A percentile compares a stretch with the other conserved stretches of the same genome.
Conservation (phyloP, 2,329 filamentous ascomycete species). For the Alternaria triticina region DNA sequence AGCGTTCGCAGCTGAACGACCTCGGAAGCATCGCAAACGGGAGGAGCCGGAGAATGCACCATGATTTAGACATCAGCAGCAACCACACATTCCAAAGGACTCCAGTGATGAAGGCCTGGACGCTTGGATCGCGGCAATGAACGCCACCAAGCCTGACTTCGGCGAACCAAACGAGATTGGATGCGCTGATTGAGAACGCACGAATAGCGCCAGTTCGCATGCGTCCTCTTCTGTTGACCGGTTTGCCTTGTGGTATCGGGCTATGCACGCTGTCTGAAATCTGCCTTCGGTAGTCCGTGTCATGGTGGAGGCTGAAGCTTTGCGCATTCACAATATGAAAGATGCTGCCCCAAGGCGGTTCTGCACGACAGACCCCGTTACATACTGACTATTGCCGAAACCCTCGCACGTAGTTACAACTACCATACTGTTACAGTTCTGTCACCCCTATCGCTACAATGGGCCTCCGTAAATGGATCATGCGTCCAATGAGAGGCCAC, state of each 20-base stretch:
- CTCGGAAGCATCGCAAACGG: neutral
- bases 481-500: constrained; percentile 37
- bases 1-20: neutral
- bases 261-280: constrained; percentile 6
- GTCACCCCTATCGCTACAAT: constrained; percentile 6
- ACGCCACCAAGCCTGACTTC: constrained; percentile 15
- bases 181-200: neutral
- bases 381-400: neutral
- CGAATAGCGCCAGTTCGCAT: constrained; percentile 1
- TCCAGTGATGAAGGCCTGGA: constrained; percentile 3
- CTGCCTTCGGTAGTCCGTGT: neutral
- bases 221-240: constrained; percentile 19
- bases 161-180: neutral
- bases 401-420: neutral
- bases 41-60: neutral
- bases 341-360: constrained; percentile 8
- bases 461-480: constrained; percentile 42
- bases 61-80: neutral
- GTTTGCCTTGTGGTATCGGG: constrained; percentile 10
- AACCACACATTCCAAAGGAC: neutral
- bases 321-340: constrained; percentile 16
- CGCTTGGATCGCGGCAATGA: neutral
- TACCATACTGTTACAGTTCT: neutral
- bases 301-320: constrained; percentile 28
- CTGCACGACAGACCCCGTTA: constrained; percentile 3